These are phyloP conservation scores for Insectozyma bohioensis DNA, from an alignment of 1,139 yeast species.

Conservation along the genomic window DNA sequence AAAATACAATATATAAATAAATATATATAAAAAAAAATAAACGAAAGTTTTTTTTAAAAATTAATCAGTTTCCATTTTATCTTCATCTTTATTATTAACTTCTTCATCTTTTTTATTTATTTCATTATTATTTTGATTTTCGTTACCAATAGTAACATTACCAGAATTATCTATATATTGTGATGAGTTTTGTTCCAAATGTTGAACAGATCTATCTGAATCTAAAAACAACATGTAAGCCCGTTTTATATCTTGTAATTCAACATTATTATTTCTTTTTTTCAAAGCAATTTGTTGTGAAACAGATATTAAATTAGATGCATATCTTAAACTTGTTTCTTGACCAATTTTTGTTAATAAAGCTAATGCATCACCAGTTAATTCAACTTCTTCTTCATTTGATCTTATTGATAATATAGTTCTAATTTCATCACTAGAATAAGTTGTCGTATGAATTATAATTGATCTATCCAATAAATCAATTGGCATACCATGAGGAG, in stretches of 20 bases:
- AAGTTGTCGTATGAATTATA: constrained; percentile 81
- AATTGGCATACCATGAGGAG: constrained; percentile 95
- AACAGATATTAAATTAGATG: constrained; percentile 86
- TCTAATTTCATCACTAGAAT: constrained; percentile 78
- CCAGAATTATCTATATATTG: constrained; percentile 77
- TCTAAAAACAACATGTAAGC: constrained; percentile 87
- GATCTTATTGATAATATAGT: constrained; percentile 88
- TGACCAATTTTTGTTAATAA: constrained; percentile 88
- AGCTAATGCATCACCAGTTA: constrained; percentile 80
- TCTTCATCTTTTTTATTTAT: constrained; percentile 8
- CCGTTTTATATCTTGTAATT: constrained; percentile 82
- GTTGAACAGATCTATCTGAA: constrained; percentile 81
- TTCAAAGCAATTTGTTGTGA: constrained; percentile 82
- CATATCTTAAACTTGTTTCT: constrained; percentile 91
- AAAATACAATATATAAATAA: constrained; percentile 1
- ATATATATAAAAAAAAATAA: too few species aligned
- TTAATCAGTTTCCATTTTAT: constrained; percentile 53
- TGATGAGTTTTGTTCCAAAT: constrained; percentile 63
- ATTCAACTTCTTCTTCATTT: constrained; percentile 93
- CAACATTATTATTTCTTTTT: constrained; percentile 71
- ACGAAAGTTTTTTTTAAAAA: background rate
- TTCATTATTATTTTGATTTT: constrained; percentile 1
- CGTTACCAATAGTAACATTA: constrained; percentile 50
- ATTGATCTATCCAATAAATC: constrained; percentile 93
- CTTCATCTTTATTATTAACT: constrained; percentile 27